These are phyloP conservation scores for Neurospora sp. DNA, from an alignment of 495 filamentous ascomycete species.

Conservation along the genomic window DNA sequence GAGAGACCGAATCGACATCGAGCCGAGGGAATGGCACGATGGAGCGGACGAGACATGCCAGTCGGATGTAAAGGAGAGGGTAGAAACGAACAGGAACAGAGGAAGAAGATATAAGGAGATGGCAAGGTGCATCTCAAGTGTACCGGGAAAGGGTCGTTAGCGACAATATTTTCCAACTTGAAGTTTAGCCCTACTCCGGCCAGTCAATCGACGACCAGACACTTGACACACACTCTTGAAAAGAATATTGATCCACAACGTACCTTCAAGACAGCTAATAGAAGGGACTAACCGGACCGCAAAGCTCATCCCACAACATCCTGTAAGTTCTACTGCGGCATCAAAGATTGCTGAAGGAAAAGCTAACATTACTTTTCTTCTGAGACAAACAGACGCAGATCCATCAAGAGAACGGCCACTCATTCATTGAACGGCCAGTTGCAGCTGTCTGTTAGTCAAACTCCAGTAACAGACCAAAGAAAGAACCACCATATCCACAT, in stretches of 20 bases:
- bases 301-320: not conserved
- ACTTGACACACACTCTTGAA: not conserved
- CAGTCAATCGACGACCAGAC: not conserved
- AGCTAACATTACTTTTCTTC: not conserved
- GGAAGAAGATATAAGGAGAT: not conserved
- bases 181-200: not conserved
- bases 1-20: not conserved
- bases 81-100: not conserved
- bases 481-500: not conserved
- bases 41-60: not conserved
- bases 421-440: not conserved
- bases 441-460: not conserved
- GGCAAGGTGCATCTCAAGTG: not conserved
- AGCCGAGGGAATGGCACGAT: not conserved
- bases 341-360: not conserved
- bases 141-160: not conserved
- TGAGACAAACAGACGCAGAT: not conserved
- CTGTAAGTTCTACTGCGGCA: not conserved
- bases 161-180: not conserved
- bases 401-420: not conserved
- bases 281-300: not conserved
- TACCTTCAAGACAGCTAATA: not conserved
- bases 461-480: not conserved
- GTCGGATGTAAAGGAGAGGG: not conserved
- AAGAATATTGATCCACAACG: not conserved